Percentiles rank a stretch among this genome's conserved stretches.
These are phyloP conservation scores for Suhomyces sp. DNA, from an alignment of 805 yeast genomes.

Conservation along the genomic window DNA sequence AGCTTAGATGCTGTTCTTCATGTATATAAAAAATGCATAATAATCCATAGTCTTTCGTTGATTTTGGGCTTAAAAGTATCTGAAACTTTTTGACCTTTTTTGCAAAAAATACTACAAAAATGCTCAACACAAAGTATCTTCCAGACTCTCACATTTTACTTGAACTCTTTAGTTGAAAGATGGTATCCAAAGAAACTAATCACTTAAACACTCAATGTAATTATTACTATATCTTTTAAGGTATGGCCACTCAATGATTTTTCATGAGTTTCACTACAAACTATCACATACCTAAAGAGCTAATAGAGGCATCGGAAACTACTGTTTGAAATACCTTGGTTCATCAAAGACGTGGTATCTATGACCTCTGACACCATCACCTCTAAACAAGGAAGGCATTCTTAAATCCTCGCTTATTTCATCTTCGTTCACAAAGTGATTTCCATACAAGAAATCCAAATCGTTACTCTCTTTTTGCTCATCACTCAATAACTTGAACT, in stretches of 20 bases:
- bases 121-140: not conserved
- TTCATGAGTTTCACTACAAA: not conserved
- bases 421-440: conserved; percentile 53
- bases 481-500: conserved; percentile 60
- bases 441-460: conserved; percentile 47
- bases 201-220: not conserved
- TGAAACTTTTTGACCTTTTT: not conserved
- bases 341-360: conserved; percentile 91
- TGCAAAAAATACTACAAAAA: not conserved
- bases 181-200: not conserved
- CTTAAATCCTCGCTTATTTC: conserved; percentile 59
- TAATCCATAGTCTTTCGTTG: not conserved
- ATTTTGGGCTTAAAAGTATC: not conserved
- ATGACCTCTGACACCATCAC: conserved; percentile 93
- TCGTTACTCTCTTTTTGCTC: conserved; percentile 31
- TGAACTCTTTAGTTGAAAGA: not conserved
- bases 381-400: conserved; percentile 77
- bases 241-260: not conserved
- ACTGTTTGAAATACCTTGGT: conserved; percentile 70
- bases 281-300: not conserved
- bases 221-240: not conserved
- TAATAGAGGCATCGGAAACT: not conserved
- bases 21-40: not conserved
- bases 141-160: no score
- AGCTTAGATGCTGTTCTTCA: not conserved